Percentiles rank a stretch among this genome's conserved stretches.
phyloP scores from a whole-genome alignment of 2,329 filamentous ascomycete species.

The Ophiostoma himal-ulmi region DNA sequence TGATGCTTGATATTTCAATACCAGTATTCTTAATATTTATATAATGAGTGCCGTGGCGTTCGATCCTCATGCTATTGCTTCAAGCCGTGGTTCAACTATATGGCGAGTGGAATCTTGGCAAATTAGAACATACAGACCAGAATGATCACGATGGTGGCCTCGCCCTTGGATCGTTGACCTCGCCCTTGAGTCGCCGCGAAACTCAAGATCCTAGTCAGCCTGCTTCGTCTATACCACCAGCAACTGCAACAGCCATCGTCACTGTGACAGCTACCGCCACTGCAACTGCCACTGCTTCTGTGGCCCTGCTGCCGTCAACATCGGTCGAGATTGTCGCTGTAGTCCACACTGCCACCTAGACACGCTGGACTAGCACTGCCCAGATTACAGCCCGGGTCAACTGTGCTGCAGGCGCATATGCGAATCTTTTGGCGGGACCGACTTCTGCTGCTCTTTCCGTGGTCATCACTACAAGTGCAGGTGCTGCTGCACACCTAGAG shows the following conservation, averaged over 20 bases:
- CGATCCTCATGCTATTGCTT: neutral
- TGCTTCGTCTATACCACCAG: neutral
- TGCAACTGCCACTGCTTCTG: neutral
- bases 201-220: neutral
- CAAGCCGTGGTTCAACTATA: neutral
- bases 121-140: neutral
- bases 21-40: neutral
- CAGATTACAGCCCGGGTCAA: neutral
- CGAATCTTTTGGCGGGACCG: neutral
- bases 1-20: neutral
- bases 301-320: neutral
- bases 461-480: neutral
- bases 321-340: neutral
- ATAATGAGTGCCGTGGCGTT: neutral
- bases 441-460: neutral
- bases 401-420: neutral
- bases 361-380: neutral
- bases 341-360: neutral
- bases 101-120: neutral
- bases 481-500: neutral
- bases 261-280: neutral
- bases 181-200: neutral
- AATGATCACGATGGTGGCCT: neutral
- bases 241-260: neutral
- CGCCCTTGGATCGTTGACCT: neutral